A percentile compares a stretch with the other conserved stretches of the same genome.
Evolutionary conservation across 257 asterid genomes (phyloP).

Genomic region (Datura wrightii): DNA sequence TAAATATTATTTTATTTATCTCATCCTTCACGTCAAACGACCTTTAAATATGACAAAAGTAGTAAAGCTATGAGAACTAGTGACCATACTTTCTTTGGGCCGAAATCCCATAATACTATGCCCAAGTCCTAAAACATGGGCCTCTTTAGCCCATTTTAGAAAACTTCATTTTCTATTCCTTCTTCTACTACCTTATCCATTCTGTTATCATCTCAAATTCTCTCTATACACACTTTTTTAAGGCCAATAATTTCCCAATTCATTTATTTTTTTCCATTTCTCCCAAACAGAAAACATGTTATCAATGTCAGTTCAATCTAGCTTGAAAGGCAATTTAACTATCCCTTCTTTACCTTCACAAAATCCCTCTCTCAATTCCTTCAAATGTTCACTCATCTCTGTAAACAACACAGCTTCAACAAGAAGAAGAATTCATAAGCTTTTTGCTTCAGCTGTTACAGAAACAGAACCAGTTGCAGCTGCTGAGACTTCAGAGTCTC

Average conservation of each 20-base stretch:
- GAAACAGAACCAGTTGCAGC: conserved; percentile 45
- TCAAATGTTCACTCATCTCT: conserved; percentile 42
- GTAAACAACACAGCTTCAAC: conserved; percentile 39
- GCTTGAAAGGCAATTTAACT: conserved; percentile 42
- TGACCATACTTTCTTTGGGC: background rate
- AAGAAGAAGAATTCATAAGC: conserved; percentile 38
- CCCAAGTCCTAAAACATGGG: background rate
- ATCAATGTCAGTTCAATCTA: conserved; percentile 53
- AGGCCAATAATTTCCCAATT: conserved; percentile 24
- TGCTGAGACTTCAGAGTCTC: conserved; percentile 37
- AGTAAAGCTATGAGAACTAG: too few relatives aligned
- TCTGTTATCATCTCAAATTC: background rate
- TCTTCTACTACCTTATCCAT: conserved; percentile 21
- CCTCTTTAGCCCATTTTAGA: background rate
- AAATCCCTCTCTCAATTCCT: conserved; percentile 40
- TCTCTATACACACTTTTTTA: background rate
- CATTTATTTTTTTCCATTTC: conserved; percentile 5
- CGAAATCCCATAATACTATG: background rate
- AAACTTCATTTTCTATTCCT: background rate
- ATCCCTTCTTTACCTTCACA: conserved; percentile 51
- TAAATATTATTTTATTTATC: too few relatives aligned
- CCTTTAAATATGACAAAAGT: too few relatives aligned
- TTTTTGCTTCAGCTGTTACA: conserved; percentile 50
- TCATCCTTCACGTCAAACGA: too few relatives aligned
- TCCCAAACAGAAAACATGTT: conserved; percentile 42